Evolutionary conservation across 2,329 filamentous ascomycete species (phyloP), one percentile per base, ranked within the genome.

Genomic region (Colletotrichum incanum): DNA sequence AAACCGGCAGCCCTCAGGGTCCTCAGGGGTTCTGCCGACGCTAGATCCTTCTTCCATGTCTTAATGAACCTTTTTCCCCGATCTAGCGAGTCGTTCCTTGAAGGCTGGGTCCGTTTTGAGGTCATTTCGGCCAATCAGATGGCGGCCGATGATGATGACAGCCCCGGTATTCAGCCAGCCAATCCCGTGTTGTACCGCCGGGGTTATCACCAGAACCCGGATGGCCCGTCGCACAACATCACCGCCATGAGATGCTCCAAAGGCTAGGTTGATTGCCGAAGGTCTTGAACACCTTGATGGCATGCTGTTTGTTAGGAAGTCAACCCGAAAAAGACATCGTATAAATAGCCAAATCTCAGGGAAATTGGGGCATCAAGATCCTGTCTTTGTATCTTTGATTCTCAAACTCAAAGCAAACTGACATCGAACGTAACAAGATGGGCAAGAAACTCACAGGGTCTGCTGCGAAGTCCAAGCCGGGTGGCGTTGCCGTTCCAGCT

Each of bases 71-170:
- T 64, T 59, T 55, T 65, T 59, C n/a, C 50, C 69, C 7, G 11
- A 26, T 55, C 41, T 26, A 45, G 65, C 58, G 59, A 47, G 23
- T 26, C 26, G 59, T 45, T 54, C 31, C 68, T 39, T 50, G 52
- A 16, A 55, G 39, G 39, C 8, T 6, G 28, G 58, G 45, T 28
- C 65, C 65, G 59, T 34, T 45, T 23, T 8, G 54, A 28, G 28
- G 52, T 52, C 34, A 9, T 43, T 26, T 31, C 41, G 5, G 23
- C 70, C 70, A 72, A 72, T 72, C 59, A 72, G 1, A 20, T 8
- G 6, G 28, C 37, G 39, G 39, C 70, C 70, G 70, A 72, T 69
- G 65, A 12, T 55, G 65, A 72, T 72, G 50, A 72, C 70, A 26
- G 31, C 34, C 65, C 65, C 70, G 65, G 65, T 28, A 3, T 12